Evolutionary conservation across 306 rosid species (phyloP), one percentile per base, ranked within the genome.

Genomic region (Oxytropis ochrocephala): DNA sequence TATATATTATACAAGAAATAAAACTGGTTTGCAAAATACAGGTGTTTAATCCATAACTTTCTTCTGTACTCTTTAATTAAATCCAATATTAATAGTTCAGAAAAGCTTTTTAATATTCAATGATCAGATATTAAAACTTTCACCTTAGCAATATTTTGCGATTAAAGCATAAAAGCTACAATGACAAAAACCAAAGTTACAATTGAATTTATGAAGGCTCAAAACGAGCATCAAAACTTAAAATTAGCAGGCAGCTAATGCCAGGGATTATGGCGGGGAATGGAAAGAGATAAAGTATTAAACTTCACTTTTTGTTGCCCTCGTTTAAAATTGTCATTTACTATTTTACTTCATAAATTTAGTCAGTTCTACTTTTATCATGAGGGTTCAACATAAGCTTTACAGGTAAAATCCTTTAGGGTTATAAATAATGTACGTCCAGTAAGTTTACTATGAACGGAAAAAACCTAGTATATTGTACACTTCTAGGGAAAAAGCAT

Each of bases 381-480:
- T 5, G 33, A 32, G 67, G n/a, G 18, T 36, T 48, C 42, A 11
- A 13, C 61, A 48, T 38, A 69, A n/a, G 46, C 13, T 69, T 8
- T n/a, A n/a, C n/a, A n/a, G n/a, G n/a, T n/a, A n/a, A n/a, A n/a
- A n/a, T n/a, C n/a, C n/a, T 46, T 52, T 54, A 41, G 50, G 41
- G 50, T 30, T 61, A 51, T 60, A 43, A 63, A 70, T 78, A n/a
- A n/a, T n/a, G 42, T 77, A 39, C 69, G 69, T 70, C 76, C 58
- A 49, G 73, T 79, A n/a, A n/a, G 69, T 62, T 80, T 14, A 52
- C 74, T 19, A 60, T 6, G 43, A 61, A 57, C 1, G 44, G 65
- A 63, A 53, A 19, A 17, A 67, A 5, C 47, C 75, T 47, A 68
- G 38, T 21, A 5, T 36, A 33, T 56, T 69, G 66, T 70, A 11